Base-by-base conservation (phyloP, 306 rosid species). In the Corylus avellana region DNA sequence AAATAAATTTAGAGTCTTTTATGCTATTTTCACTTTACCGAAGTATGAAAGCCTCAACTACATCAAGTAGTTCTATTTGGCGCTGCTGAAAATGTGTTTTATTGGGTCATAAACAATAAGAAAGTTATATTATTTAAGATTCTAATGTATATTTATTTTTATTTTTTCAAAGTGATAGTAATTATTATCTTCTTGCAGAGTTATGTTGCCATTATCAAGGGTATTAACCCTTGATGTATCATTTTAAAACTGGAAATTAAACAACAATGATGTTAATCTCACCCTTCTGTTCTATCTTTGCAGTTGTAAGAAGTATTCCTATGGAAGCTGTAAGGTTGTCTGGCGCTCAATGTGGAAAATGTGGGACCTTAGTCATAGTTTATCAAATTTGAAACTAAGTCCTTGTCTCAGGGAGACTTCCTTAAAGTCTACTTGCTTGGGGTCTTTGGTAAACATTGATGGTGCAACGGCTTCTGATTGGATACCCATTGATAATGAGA, bases 391-490 rank as follows among this genome's bases (percentile, higher is more conserved):
- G 22, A 22, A 22, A 22, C 22, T 22, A 22, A 80, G 80, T 79
- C 86, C 76, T 72, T 62, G 50, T 90, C 79, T 57, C 64, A 81
- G 64, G 79, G 76, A 64, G 76, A 66, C 68, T 74, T 80, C 87
- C 72, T 50, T 78, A 72, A 86, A 83, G 75, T 82, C 89, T 86
- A 73, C 54, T 73, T 95, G 87, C 83, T 79, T 90, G 76, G 93
- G 89, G 72, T 86, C 90, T 61, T 85, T 92, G 81, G 82, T 86
- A 81, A 88, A 91, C 81, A 66, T 85, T 53, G 90, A 87, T 86
- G 91, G 89, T 35, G 86, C 87, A 76, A 16, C 80, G 27, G 67
- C 78, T 54, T 89, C 93, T 63, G 87, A 74, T 77, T 86, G 91
- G 92, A 81, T 89, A 72, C 91, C 93, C 73, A 76, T 90, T 84